Percentiles rank a stretch among this genome's conserved stretches.
These are phyloP conservation scores for Scheffersomyces coipomensis DNA, from an alignment of 805 yeast species.

Conservation along the genomic window DNA sequence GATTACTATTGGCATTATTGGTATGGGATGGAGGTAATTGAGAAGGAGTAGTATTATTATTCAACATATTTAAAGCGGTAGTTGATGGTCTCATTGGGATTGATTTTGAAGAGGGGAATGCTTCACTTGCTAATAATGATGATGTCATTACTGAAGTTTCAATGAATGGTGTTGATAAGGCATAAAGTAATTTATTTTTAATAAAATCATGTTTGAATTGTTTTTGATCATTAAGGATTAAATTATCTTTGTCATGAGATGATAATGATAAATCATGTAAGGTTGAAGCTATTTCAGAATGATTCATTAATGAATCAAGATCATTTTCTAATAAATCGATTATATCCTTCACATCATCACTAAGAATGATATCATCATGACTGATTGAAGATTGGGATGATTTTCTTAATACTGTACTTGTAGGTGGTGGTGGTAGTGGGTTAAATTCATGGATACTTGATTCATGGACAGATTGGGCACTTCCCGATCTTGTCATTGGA, in stretches of 20 bases:
- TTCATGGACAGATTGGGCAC: slow-evolving; percentile 23
- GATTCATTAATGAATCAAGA: slow-evolving; percentile 23
- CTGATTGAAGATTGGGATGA: background rate
- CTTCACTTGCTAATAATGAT: slow-evolving; percentile 10
- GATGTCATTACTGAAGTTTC: slow-evolving; percentile 37
- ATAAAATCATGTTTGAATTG: slow-evolving; percentile 39
- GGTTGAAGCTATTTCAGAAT: slow-evolving; percentile 48
- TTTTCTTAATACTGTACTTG: background rate
- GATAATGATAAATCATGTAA: slow-evolving; percentile 57
- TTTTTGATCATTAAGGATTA: slow-evolving; percentile 11
- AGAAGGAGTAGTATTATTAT: slow-evolving; percentile 7
- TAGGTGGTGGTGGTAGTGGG: background rate
- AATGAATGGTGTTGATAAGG: slow-evolving; percentile 66
- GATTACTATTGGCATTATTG: slow-evolving; percentile 15
- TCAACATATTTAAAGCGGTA: slow-evolving; percentile 28
- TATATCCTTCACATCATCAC: slow-evolving; percentile 48
- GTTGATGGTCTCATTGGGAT: slow-evolving; percentile 23
- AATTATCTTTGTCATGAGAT: slow-evolving; percentile 19
- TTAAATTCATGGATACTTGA: background rate
- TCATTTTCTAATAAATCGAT: slow-evolving; percentile 46
- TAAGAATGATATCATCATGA: slow-evolving; percentile 17
- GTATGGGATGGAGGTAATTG: background rate
- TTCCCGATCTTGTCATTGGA: slow-evolving; percentile 32
- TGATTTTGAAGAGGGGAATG: slow-evolving; percentile 13
- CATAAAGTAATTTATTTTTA: slow-evolving; percentile 51